Percentiles rank a stretch among this genome's conserved stretches.
Conservation (phyloP, 768 basidiomycete genomes). For the Strobilomyces dryophilus region DNA sequence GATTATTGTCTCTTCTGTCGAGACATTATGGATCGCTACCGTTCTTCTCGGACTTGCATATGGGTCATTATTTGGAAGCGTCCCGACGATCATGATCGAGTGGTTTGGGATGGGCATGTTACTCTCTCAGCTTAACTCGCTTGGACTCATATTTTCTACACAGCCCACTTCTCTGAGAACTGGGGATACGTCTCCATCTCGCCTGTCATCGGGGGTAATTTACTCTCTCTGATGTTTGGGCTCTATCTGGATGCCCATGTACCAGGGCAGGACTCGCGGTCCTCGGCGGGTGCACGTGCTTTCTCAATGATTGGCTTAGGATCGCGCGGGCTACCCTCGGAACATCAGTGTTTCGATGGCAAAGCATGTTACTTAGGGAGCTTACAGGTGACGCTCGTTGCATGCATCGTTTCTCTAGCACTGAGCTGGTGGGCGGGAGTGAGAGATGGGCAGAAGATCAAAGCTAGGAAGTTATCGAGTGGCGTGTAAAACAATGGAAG, state of each 20-base stretch:
- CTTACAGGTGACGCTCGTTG: slow-evolving; percentile 43
- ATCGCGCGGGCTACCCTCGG: slow-evolving; percentile 21
- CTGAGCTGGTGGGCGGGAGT: slow-evolving; percentile 37
- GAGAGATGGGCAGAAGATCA: slow-evolving; percentile 24
- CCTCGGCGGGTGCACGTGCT: not conserved
- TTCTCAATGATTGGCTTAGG: not conserved
- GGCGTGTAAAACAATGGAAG: not conserved
- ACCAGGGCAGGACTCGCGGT: slow-evolving; percentile 5
- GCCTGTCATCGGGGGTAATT: slow-evolving; percentile 74
- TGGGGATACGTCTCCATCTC: slow-evolving; percentile 77
- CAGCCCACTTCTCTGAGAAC: slow-evolving; percentile 78
- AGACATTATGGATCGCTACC: slow-evolving; percentile 55
- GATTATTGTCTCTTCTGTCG: slow-evolving; percentile 50
- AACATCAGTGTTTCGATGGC: slow-evolving; percentile 53
- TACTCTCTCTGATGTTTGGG: slow-evolving; percentile 84
- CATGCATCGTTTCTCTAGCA: slow-evolving; percentile 34
- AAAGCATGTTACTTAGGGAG: slow-evolving; percentile 57
- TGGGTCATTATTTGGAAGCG: slow-evolving; percentile 68
- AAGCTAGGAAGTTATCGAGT: not conserved
- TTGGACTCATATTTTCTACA: not conserved
- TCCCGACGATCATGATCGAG: slow-evolving; percentile 76
- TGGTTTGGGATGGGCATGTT: slow-evolving; percentile 81
- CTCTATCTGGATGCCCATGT: slow-evolving; percentile 74
- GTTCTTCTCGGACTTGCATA: slow-evolving; percentile 46
- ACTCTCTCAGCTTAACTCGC: not conserved